Evolutionary conservation across 1,139 yeast genomes (phyloP).

Genomic region (Hemisphaericaspora subhashii): DNA sequence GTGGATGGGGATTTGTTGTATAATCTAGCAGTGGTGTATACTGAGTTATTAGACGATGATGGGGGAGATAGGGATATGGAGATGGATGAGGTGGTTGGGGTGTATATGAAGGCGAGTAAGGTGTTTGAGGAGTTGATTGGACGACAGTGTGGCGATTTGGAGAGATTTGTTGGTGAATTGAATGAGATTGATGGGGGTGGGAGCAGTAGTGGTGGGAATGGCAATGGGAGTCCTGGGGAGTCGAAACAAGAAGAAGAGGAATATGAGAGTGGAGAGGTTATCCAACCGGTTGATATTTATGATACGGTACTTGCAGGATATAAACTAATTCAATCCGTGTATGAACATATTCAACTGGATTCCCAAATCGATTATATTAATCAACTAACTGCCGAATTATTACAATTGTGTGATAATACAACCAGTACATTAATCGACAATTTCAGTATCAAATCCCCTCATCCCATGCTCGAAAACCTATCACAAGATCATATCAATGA

Average conservation of each 20-base stretch:
- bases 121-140: conserved; percentile 20
- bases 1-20: conserved; percentile 43
- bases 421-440: conserved; percentile 19
- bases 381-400: conserved; percentile 21
- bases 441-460: conserved; percentile 23
- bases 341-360: conserved; percentile 22
- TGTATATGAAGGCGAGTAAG: conserved; percentile 20
- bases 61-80: conserved; percentile 19
- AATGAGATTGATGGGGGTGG: conserved; percentile 12
- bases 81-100: conserved; percentile 15
- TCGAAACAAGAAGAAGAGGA: conserved; percentile 20
- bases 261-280: conserved; percentile 27
- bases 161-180: conserved; percentile 30
- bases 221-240: conserved; percentile 7
- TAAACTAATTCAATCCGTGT: conserved; percentile 30
- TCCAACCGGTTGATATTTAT: conserved; percentile 41
- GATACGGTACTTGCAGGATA: conserved; percentile 36
- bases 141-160: conserved; percentile 27
- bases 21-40: conserved; percentile 48
- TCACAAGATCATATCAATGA: conserved; percentile 26
- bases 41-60: conserved; percentile 47
- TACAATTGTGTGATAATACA: conserved; percentile 8
- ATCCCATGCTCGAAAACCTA: conserved; percentile 28
- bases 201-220: neutral
- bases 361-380: conserved; percentile 8